Conservation (phyloP, 2,329 filamentous ascomycete genomes). For the Coccinonectria pachysandricola region DNA sequence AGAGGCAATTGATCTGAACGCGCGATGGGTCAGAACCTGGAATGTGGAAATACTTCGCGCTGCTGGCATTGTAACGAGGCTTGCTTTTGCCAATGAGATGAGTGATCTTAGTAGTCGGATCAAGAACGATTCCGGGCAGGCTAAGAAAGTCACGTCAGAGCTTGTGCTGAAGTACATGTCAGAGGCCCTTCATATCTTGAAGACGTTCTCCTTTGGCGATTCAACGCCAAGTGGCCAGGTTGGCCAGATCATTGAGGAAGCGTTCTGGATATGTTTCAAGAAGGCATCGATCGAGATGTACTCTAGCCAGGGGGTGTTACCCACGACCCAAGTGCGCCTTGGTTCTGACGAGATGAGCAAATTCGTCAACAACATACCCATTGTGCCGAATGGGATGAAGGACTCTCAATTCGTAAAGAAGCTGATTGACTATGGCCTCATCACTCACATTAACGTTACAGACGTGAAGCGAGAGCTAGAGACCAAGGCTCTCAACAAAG, state of each 20-base stretch:
- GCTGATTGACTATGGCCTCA: conserved; percentile 71
- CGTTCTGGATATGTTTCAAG: conserved; percentile 88
- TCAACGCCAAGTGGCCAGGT: conserved; percentile 82
- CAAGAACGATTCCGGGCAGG: conserved; percentile 32
- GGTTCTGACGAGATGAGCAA: conserved; percentile 52
- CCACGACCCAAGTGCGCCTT: conserved; percentile 74
- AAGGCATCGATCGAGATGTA: conserved; percentile 77
- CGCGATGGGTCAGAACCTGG: conserved; percentile 88
- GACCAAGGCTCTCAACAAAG: conserved; percentile 66
- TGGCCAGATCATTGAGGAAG: conserved; percentile 80
- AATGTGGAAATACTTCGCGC: conserved; percentile 88
- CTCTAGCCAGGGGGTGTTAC: conserved; percentile 76
- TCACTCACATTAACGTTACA: conserved; percentile 76
- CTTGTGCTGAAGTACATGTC: conserved; percentile 60
- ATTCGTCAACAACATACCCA: conserved; percentile 83
- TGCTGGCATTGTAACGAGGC: conserved; percentile 78
- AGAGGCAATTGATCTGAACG: conserved; percentile 94
- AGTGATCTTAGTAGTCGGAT: conserved; percentile 56
- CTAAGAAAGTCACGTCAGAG: conserved; percentile 47
- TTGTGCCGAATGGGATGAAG: conserved; percentile 68
- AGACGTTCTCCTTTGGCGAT: conserved; percentile 79
- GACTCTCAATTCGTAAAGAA: conserved; percentile 67
- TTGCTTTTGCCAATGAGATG: conserved; percentile 88
- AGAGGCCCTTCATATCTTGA: conserved; percentile 71
- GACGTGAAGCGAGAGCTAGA: conserved; percentile 81